These are phyloP conservation scores for Tulasnella sp. DNA, from an alignment of 768 basidiomycete genomes.

Conservation along the genomic window DNA sequence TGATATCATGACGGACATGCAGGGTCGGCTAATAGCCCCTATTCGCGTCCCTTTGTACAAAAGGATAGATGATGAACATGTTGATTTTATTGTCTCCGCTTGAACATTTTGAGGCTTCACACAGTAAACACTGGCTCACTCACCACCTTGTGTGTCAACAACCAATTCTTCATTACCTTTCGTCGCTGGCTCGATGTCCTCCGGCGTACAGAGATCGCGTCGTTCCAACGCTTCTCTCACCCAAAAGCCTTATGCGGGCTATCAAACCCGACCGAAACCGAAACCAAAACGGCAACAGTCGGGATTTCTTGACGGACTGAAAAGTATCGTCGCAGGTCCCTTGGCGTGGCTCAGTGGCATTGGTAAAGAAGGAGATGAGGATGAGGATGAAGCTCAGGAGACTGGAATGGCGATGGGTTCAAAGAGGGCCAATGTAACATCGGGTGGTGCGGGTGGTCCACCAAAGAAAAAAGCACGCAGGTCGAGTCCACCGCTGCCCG, in stretches of 20 bases:
- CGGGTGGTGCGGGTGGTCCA: not conserved
- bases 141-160: too few species aligned
- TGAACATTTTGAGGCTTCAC: too few species aligned
- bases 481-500: not conserved
- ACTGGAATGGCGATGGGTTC: not conserved
- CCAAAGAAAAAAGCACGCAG: conserved; percentile 1
- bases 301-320: conserved; percentile 13
- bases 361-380: conserved; percentile 4
- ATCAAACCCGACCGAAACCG: not conserved
- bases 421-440: conserved; percentile 1
- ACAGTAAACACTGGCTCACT: too few species aligned
- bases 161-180: too few species aligned
- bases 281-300: conserved; percentile 5
- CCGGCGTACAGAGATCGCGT: too few species aligned
- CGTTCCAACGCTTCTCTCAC: not conserved
- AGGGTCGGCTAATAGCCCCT: too few species aligned
- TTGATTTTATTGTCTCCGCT: too few species aligned
- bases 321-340: conserved; percentile 12
- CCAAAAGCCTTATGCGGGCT: conserved; percentile 10
- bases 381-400: conserved; percentile 6
- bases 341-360: conserved; percentile 7
- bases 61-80: too few species aligned
- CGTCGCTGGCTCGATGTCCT: too few species aligned
- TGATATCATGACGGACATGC: too few species aligned
- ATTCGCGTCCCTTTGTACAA: too few species aligned